Evolutionary conservation across 805 yeast genomes (phyloP).

Genomic region (Spathaspora girioi): DNA sequence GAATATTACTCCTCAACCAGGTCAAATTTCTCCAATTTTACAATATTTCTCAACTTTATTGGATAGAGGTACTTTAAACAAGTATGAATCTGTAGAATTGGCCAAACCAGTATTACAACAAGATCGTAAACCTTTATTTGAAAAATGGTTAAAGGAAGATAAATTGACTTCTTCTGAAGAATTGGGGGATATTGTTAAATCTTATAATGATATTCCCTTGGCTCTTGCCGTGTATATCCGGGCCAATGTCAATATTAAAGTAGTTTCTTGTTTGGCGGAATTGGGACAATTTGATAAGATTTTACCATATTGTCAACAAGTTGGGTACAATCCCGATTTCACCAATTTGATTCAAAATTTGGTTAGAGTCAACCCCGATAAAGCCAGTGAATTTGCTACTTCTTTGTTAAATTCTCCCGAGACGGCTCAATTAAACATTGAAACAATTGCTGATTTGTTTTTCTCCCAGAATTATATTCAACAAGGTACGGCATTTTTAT

Average conservation of each 20-base stretch:
- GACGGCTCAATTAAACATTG: slow-evolving; percentile 60
- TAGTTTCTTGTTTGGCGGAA: slow-evolving; percentile 88
- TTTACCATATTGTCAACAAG: slow-evolving; percentile 88
- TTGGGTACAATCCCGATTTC: slow-evolving; percentile 84
- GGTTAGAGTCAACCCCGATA: slow-evolving; percentile 92
- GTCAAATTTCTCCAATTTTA: slow-evolving; percentile 89
- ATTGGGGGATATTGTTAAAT: slow-evolving; percentile 92
- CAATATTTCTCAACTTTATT: slow-evolving; percentile 88
- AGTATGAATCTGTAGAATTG: slow-evolving; percentile 89
- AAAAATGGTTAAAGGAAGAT: slow-evolving; percentile 95
- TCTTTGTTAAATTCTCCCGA: slow-evolving; percentile 66
- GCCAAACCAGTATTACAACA: slow-evolving; percentile 95
- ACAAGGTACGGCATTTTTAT: slow-evolving; percentile 95
- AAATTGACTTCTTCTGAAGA: slow-evolving; percentile 95
- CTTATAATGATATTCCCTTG: slow-evolving; percentile 70
- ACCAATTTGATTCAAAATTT: slow-evolving; percentile 85
- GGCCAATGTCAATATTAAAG: slow-evolving; percentile 80
- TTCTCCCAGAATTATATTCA: slow-evolving; percentile 91
- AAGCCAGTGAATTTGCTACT: slow-evolving; percentile 95
- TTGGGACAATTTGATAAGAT: slow-evolving; percentile 95
- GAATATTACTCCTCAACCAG: slow-evolving; percentile 86
- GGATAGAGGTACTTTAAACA: slow-evolving; percentile 89
- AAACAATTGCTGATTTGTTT: slow-evolving; percentile 88
- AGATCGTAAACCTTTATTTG: slow-evolving; percentile 88
- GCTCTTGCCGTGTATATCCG: slow-evolving; percentile 90